phyloP scores from a whole-genome alignment of 2,329 filamentous ascomycete genomes.

The Xylaria sp. region DNA sequence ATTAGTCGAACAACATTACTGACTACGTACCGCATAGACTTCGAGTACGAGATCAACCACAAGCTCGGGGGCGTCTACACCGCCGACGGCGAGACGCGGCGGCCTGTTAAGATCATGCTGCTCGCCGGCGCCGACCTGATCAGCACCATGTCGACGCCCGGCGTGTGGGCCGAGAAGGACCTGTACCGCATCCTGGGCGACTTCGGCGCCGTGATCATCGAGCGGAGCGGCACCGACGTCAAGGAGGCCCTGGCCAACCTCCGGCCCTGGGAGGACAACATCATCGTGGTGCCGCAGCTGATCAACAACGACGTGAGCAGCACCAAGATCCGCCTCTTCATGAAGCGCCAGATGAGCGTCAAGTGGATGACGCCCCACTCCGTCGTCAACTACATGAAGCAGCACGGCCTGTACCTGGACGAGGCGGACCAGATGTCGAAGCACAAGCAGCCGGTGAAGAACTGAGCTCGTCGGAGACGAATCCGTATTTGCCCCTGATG shows the following conservation, averaged over 20 bases:
- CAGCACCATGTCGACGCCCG: slow-evolving; percentile 71
- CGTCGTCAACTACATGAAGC: slow-evolving; percentile 74
- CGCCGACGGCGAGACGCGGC: slow-evolving; percentile 66
- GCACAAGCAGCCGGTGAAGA: slow-evolving; percentile 31
- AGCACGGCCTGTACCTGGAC: slow-evolving; percentile 62
- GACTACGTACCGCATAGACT: slow-evolving; percentile 48
- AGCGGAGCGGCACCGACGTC: slow-evolving; percentile 85
- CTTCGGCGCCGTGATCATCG: slow-evolving; percentile 81
- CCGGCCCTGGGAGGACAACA: slow-evolving; percentile 81
- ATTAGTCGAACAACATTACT: background rate
- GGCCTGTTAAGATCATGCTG: slow-evolving; percentile 73
- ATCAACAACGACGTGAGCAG: slow-evolving; percentile 86
- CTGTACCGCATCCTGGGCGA: slow-evolving; percentile 83
- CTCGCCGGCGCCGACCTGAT: slow-evolving; percentile 79
- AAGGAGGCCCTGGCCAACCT: slow-evolving; percentile 84
- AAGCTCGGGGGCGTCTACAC: slow-evolving; percentile 73
- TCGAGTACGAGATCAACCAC: slow-evolving; percentile 85
- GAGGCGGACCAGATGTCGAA: slow-evolving; percentile 32
- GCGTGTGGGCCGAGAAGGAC: slow-evolving; percentile 83
- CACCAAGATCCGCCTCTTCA: slow-evolving; percentile 78
- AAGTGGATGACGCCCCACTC: slow-evolving; percentile 74
- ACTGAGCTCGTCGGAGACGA: slow-evolving; percentile 13
- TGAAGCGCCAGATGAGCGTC: slow-evolving; percentile 80
- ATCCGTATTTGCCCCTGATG: background rate
- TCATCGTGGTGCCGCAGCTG: slow-evolving; percentile 85